Percentiles rank a stretch among this genome's conserved stretches.
phyloP scores from a whole-genome alignment of 176 grass and related monocot genomes.

The Lolium multiflorum region DNA sequence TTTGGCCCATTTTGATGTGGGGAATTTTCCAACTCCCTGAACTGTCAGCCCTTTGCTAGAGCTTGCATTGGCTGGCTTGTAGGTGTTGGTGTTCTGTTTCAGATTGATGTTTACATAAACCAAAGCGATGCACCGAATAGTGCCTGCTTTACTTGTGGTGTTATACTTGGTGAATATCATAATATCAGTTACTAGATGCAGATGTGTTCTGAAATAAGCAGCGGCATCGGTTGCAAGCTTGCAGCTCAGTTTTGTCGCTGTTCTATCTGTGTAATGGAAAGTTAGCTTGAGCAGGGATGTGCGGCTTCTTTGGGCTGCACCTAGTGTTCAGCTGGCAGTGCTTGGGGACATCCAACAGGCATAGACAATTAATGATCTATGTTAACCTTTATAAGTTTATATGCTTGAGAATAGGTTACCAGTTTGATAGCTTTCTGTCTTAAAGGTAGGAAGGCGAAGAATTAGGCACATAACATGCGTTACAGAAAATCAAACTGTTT shows the following conservation, averaged over 20 bases:
- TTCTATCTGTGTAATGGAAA: background rate
- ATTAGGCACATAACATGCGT: too few species aligned
- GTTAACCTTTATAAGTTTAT: constrained; percentile 16
- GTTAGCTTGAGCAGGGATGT: background rate
- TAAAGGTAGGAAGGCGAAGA: too few species aligned
- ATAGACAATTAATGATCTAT: background rate
- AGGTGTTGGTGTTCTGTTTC: background rate
- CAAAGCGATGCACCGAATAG: background rate
- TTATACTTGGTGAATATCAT: background rate
- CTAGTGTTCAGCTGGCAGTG: background rate
- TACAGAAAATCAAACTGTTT: too few species aligned
- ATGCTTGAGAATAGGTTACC: background rate
- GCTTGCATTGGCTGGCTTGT: background rate
- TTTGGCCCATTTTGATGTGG: background rate
- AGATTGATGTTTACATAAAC: background rate
- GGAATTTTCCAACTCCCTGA: background rate
- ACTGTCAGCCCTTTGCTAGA: background rate
- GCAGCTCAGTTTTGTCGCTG: background rate
- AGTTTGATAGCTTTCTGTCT: background rate
- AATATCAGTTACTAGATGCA: background rate
- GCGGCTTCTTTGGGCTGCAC: background rate
- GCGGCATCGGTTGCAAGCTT: background rate
- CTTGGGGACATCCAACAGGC: background rate
- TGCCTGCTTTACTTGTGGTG: background rate
- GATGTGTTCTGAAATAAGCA: background rate